Evolutionary conservation across 176 grass and related monocot species (phyloP).

Genomic region (Lolium rigidum): DNA sequence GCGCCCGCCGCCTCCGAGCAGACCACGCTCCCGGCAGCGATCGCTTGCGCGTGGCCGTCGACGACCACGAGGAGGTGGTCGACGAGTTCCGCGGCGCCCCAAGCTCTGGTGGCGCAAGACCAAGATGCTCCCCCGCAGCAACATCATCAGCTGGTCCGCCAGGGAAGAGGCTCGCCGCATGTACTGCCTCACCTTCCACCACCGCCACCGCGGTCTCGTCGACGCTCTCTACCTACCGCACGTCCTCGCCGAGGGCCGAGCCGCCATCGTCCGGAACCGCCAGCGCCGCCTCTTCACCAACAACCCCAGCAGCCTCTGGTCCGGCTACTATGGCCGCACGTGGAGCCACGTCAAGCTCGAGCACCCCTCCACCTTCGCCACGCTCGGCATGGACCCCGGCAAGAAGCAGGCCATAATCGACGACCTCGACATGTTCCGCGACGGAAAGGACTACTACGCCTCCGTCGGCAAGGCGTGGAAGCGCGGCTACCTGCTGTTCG

Average conservation of each 20-base stretch:
- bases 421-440: conserved; percentile 24
- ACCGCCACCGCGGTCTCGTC: conserved; percentile 33
- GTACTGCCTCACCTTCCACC: conserved; percentile 41
- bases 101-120: no score
- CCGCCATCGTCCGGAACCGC: conserved; percentile 22
- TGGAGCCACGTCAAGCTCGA: conserved; percentile 32
- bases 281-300: conserved; percentile 47
- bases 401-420: conserved; percentile 3
- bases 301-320: neutral
- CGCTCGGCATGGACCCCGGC: conserved; percentile 10
- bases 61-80: no score
- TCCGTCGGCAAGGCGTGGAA: conserved; percentile 78
- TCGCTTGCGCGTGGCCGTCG: no score
- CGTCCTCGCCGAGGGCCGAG: conserved; percentile 40
- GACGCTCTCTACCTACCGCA: conserved; percentile 50
- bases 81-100: no score
- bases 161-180: neutral
- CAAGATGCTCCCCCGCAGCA: no score
- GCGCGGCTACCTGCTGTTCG: conserved; percentile 58
- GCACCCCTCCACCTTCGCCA: conserved; percentile 26
- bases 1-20: no score
- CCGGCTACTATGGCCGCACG: neutral
- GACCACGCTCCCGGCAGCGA: no score
- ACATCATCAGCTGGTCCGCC: no score
- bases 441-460: conserved; percentile 33